Evolutionary conservation across 2,329 filamentous ascomycete species (phyloP).

Genomic region (Beauveria sp.): DNA sequence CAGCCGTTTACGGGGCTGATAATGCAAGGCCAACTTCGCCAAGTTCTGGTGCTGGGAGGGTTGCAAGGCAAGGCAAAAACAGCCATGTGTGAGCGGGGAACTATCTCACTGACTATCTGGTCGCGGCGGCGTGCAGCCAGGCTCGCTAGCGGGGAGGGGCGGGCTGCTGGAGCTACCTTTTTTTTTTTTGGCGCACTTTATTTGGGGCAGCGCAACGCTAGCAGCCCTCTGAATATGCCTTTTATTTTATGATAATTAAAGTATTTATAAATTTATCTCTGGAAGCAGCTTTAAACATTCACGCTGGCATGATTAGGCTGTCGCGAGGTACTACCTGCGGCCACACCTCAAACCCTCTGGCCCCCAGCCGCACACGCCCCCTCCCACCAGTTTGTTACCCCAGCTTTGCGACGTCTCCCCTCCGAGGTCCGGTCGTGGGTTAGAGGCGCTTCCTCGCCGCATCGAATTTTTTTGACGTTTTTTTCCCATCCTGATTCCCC

Average conservation of each 20-base stretch:
- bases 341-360: background rate
- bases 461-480: background rate
- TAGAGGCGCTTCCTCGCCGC: background rate
- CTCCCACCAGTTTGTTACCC: background rate
- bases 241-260: too few species aligned
- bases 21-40: too few species aligned
- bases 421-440: background rate
- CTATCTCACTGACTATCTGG: background rate
- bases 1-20: too few species aligned
- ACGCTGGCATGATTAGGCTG: too few species aligned
- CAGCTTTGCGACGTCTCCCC: slow-evolving; percentile 2
- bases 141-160: background rate
- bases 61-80: too few species aligned
- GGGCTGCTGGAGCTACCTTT: background rate
- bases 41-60: too few species aligned
- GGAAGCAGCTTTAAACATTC: too few species aligned
- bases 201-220: background rate
- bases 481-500: background rate
- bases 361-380: slow-evolving; percentile 2
- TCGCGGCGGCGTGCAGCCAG: background rate
- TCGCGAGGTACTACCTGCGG: background rate
- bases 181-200: slow-evolving; percentile 1
- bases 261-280: too few species aligned
- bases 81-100: background rate
- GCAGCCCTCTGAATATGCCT: background rate